Conservation (phyloP, 163 green algal genomes). For the Chlorella variabilis region DNA sequence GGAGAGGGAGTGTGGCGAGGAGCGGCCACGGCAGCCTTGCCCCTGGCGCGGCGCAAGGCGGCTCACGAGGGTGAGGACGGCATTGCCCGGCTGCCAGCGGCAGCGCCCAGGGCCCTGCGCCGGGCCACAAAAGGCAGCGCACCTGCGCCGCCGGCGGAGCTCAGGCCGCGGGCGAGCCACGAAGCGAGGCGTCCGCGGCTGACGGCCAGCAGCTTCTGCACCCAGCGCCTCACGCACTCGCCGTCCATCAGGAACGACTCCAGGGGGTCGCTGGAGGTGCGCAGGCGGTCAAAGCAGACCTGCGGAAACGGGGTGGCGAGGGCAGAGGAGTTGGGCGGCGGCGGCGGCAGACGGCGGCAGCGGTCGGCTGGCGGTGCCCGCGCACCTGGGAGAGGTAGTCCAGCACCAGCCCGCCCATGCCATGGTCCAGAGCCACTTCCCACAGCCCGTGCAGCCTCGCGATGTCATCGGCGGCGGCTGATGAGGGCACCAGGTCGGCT, state of each 20-base stretch:
- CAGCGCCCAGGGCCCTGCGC: too few species aligned
- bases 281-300: slow-evolving; percentile 52
- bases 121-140: background rate
- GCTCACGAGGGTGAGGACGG: too few species aligned
- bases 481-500: background rate
- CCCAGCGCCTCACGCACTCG: slow-evolving; percentile 52
- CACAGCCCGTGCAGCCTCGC: slow-evolving; percentile 46
- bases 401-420: slow-evolving; percentile 60
- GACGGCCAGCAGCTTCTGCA: slow-evolving; percentile 5
- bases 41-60: too few species aligned
- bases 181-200: slow-evolving; percentile 9
- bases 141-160: background rate
- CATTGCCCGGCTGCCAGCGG: too few species aligned
- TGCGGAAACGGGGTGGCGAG: slow-evolving; percentile 5
- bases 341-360: background rate
- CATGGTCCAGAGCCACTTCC: slow-evolving; percentile 44
- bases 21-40: too few species aligned
- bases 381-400: slow-evolving; percentile 68
- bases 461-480: slow-evolving; percentile 41
- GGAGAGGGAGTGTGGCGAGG: too few species aligned
- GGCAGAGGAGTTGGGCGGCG: background rate
- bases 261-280: slow-evolving; percentile 56
- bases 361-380: background rate
- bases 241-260: slow-evolving; percentile 60
- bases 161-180: slow-evolving; percentile 19